A percentile compares a stretch with the other conserved stretches of the same genome.
These are phyloP conservation scores for Phytophthora tubulina DNA, from an alignment of 352 stramenopile species.

Conservation along the genomic window DNA sequence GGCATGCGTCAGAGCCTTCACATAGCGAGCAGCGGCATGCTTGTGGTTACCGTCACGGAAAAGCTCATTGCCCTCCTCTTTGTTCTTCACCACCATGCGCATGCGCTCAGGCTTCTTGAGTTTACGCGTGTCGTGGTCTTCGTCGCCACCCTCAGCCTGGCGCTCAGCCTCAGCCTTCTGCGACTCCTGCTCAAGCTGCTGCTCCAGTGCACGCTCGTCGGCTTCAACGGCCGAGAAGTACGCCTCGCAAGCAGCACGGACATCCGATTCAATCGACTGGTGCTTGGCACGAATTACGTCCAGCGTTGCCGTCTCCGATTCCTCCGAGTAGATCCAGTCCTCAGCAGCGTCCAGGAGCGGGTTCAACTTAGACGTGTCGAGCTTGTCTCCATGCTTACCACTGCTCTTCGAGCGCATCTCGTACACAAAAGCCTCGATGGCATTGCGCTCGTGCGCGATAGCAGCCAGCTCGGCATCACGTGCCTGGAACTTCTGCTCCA, in stretches of 20 bases:
- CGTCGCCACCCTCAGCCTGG: slow-evolving; percentile 73
- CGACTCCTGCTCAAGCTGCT: slow-evolving; percentile 81
- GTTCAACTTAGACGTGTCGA: slow-evolving; percentile 69
- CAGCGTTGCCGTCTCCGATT: slow-evolving; percentile 80
- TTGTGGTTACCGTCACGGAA: slow-evolving; percentile 93
- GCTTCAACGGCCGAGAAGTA: slow-evolving; percentile 80
- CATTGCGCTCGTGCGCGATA: slow-evolving; percentile 89
- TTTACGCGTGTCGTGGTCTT: slow-evolving; percentile 94
- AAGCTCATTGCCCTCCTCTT: slow-evolving; percentile 95
- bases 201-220: slow-evolving; percentile 73
- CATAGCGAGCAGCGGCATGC: slow-evolving; percentile 89
- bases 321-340: slow-evolving; percentile 94
- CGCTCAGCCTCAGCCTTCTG: slow-evolving; percentile 78
- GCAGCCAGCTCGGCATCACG: slow-evolving; percentile 73
- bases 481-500: slow-evolving; percentile 79
- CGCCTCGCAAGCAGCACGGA: slow-evolving; percentile 56
- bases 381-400: slow-evolving; percentile 76
- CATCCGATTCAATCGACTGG: slow-evolving; percentile 63
- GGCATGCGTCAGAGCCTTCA: slow-evolving; percentile 91
- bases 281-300: slow-evolving; percentile 60
- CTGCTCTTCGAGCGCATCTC: slow-evolving; percentile 88
- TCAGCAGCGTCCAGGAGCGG: slow-evolving; percentile 85
- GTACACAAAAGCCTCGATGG: slow-evolving; percentile 92
- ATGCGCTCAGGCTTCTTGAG: slow-evolving; percentile 94
- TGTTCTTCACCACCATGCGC: slow-evolving; percentile 95